Conservation (phyloP, 495 filamentous ascomycete genomes). For the Xylaria intraflava region DNA sequence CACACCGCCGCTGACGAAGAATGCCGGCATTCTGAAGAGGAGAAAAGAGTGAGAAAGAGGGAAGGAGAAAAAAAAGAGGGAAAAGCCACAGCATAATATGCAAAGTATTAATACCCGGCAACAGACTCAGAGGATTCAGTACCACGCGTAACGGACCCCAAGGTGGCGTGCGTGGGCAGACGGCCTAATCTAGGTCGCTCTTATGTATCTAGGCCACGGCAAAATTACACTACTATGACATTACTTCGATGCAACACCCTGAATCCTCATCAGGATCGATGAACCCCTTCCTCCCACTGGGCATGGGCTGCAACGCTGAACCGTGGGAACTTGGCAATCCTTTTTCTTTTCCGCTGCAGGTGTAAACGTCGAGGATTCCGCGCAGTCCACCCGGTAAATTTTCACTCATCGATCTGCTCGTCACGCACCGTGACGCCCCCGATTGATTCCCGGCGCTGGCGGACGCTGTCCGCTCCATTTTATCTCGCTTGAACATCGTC, state of each 20-base stretch:
- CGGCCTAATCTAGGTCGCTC: neutral
- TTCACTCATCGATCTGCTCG: neutral
- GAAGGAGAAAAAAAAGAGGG: no score
- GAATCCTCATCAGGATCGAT: conserved; percentile 8
- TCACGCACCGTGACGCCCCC: neutral
- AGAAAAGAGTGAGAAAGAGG: no score
- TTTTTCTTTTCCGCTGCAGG: no score
- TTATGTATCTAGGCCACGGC: neutral
- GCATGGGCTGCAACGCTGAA: conserved; percentile 1
- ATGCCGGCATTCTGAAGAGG: neutral
- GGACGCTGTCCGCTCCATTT: conserved; percentile 1
- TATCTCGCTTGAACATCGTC: neutral
- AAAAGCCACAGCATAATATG: no score
- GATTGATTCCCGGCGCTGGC: conserved; percentile 1
- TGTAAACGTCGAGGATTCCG: conserved; percentile 3
- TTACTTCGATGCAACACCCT: conserved; percentile 1
- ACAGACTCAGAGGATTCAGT: neutral
- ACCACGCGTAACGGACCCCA: neutral
- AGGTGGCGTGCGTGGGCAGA: neutral
- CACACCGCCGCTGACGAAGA: neutral
- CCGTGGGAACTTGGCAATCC: neutral
- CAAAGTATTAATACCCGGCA: neutral
- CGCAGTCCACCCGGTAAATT: neutral
- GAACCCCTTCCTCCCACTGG: no score
- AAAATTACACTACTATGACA: neutral